Evolutionary conservation across 2,329 filamentous ascomycete genomes (phyloP), one percentile per base, ranked within the genome.

Genomic region (Alternaria metachromatica): DNA sequence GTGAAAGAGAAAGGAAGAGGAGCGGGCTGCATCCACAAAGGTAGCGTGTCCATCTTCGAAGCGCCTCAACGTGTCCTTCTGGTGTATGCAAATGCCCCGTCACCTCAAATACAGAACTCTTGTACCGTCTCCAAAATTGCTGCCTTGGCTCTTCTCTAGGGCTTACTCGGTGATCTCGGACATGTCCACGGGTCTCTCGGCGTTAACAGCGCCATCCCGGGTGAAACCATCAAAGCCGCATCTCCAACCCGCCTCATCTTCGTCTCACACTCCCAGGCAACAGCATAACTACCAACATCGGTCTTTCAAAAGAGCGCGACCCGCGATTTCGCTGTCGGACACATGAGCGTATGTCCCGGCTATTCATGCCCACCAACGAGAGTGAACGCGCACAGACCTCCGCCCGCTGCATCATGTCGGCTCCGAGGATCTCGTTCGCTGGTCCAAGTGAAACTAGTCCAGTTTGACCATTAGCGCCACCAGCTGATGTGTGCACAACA

Each of bases 1-100:
- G 49, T 10, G 13, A 41, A 41, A 53, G 30, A n/a, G 49, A 25
- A 53, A n/a, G 13, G 26, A 37, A 41, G 18, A 10, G 59, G 44
- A 9, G 33, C 12, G 2, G 59, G 55, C 26, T 55, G 59, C 59
- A 62, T 62, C 59, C 59, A 62, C 25, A 58, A 37, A 9, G 59
- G 59, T 15, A 62, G 48, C 8, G 46, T n/a, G 12, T 62, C 51
- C 59, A 62, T 53, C 28, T 23, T 53, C 3, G 30, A 53, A 10
- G 6, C 13, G 8, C 26, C n/a, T 21, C 2, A 18, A 13, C 9
- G 21, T 15, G 20, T n/a, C 11, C 28, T 21, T 28, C 11, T 20
- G 21, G 18, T 28, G 23, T 53, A 18, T 2, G 1, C 20, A 46
- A 2, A 23, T 6, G 20, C 12, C 12, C 13, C 20, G 20, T 23